Base-by-base conservation (phyloP, 2,329 filamentous ascomycete species). In the Apiospora sp. region DNA sequence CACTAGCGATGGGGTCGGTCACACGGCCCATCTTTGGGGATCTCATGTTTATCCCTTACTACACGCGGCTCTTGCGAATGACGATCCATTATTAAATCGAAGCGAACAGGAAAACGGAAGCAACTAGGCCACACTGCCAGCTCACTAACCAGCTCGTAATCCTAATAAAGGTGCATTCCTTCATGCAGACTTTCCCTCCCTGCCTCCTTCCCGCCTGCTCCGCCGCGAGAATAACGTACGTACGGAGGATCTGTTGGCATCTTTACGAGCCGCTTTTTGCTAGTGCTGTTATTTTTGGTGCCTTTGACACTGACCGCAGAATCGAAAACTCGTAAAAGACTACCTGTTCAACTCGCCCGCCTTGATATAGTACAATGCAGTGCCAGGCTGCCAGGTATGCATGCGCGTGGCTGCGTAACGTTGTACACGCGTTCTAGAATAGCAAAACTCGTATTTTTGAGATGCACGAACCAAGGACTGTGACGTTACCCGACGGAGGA, bases 401-500 rank as follows among this genome's bases (percentile, higher is more conserved):
- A 12, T 58, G 24, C 54, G 54, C 54, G 34, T 61, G 54, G 10
- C 54, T 61, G 58, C 58, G 34, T 64, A 41, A 64, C 58, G 58
- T 64, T 37, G 58, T 64, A 64, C 58, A 64, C 58, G 58, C 58
- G 34, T 64, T 64, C 58, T 41, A 64, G 58, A 64, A 37, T 37
- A 12, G 22, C 6, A 34, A 64, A 41, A 34, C 58, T 64, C 58
- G 58, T 64, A 64, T 64, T 64, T 64, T 41, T 7, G 30, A 61
- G 8, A 64, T n/a, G 58, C 58, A 64, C 58, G 41, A 64, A 19
- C 30, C 58, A 64, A 41, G 58, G 54, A 22, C 58, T 22, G 58
- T 64, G 58, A 64, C 58, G 58, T 64, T 64, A 64, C 41, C 41
- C 34, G 22, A n/a, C 16, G 34, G 22, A 41, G 30, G 34, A 64